phyloP scores from a whole-genome alignment of 2,329 filamentous ascomycete genomes.

The Ceratocystiopsis brevicomis region DNA sequence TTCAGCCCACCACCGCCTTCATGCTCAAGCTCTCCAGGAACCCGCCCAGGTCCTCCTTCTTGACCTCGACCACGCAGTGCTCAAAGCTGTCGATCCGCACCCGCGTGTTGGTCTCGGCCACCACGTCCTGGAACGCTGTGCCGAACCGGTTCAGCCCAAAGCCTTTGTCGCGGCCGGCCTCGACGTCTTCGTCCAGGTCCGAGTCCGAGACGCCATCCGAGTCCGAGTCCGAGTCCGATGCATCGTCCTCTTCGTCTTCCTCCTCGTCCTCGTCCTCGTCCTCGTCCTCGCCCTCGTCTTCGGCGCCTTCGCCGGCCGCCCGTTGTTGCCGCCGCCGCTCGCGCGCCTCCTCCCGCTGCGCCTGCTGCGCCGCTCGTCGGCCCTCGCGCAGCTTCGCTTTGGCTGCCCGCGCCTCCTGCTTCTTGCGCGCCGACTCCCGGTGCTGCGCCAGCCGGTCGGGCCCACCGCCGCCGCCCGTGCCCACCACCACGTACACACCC shows the following conservation, averaged over 20 bases:
- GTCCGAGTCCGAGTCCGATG: conserved; percentile 15
- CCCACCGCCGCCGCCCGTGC: conserved; percentile 71
- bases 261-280: conserved; percentile 27
- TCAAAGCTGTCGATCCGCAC: conserved; percentile 94
- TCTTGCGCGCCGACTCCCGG: conserved; percentile 44
- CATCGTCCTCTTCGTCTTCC: conserved; percentile 27
- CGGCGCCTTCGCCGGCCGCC: not conserved
- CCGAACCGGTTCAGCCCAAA: conserved; percentile 81
- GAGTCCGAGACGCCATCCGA: conserved; percentile 23
- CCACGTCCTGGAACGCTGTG: conserved; percentile 86
- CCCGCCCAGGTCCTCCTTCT: conserved; percentile 77
- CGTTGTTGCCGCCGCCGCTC: conserved; percentile 28
- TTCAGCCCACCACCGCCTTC: conserved; percentile 62
- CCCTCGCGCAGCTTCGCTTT: conserved; percentile 46
- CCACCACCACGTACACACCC: conserved; percentile 81
- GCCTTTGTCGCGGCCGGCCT: conserved; percentile 18
- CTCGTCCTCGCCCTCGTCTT: not conserved
- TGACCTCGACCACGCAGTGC: conserved; percentile 93
- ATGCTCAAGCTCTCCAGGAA: conserved; percentile 86
- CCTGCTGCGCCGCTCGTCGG: conserved; percentile 34
- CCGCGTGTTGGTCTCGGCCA: conserved; percentile 72
- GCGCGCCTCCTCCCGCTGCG: conserved; percentile 40
- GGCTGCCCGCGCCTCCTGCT: conserved; percentile 40
- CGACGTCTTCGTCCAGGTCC: conserved; percentile 29
- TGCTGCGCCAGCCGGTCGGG: conserved; percentile 49